phyloP scores from a whole-genome alignment of 1,139 yeast species.

The Candida sp. region DNA sequence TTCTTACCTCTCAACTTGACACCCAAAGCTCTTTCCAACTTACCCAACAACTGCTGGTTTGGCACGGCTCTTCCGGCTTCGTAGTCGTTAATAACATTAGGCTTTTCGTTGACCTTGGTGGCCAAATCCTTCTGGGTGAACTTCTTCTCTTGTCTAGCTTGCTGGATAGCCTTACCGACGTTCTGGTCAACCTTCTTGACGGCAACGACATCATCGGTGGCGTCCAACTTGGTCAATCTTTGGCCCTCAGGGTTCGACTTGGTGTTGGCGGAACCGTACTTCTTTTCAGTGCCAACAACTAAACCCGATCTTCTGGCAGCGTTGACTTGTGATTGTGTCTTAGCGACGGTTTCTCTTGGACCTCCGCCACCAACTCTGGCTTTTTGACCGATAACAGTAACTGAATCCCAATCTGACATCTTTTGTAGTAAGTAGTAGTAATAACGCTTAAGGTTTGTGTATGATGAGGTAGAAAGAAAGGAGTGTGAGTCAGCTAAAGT shows the following conservation, averaged over 20 bases:
- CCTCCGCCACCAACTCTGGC: constrained; percentile 91
- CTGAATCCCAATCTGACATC: constrained; percentile 86
- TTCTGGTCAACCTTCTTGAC: constrained; percentile 84
- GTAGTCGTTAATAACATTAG: constrained; percentile 93
- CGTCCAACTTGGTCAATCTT: constrained; percentile 89
- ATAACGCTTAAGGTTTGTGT: neutral
- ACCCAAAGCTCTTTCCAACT: constrained; percentile 93
- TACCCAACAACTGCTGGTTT: constrained; percentile 91
- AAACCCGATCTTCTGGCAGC: constrained; percentile 94
- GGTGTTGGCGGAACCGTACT: constrained; percentile 73
- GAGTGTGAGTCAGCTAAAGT: neutral
- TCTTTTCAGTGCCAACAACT: constrained; percentile 92
- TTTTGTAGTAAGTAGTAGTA: constrained; percentile 6
- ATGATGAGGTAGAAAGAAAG: neutral
- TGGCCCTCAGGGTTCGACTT: constrained; percentile 90
- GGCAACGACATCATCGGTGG: constrained; percentile 92
- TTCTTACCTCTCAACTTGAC: constrained; percentile 96
- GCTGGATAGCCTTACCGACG: constrained; percentile 88
- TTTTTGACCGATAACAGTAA: constrained; percentile 85
- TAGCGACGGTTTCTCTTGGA: constrained; percentile 87
- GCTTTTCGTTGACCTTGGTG: constrained; percentile 94
- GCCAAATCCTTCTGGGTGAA: constrained; percentile 97
- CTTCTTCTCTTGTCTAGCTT: constrained; percentile 88
- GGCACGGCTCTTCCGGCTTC: constrained; percentile 98
- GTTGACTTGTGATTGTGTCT: constrained; percentile 76